Evolutionary conservation across 257 asterid species (phyloP), one percentile per base, ranked within the genome.

Genomic region (Nicotiana obtusifolia): DNA sequence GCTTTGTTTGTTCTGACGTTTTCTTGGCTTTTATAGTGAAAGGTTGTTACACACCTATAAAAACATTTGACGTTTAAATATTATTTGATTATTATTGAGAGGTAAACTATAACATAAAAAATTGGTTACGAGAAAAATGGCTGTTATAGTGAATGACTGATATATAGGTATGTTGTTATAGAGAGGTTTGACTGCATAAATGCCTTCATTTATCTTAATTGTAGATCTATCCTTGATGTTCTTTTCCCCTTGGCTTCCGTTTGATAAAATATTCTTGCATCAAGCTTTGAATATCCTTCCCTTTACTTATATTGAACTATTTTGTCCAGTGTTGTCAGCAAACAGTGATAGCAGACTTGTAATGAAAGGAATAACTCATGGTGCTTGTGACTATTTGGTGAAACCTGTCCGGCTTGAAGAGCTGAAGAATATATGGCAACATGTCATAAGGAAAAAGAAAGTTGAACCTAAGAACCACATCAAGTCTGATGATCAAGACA

Each of bases 361-460:
- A 77, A 87, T 91, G 95, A 91, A 93, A 85, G 97, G 98, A 73
- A 86, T 95, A 24, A 86, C 89, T 17, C 97, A 93, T 14, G 98
- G 98, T 60, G 98, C 98, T 73, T 92, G 98, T 61, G 98, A 95
- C 87, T 95, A 95, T 89, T 84, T 95, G 90, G 93, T 92, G 84
- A 95, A 95, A 62, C 98, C 98, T 22, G 88, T 93, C 75, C 91
- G 97, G 26, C 84, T 89, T 28, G 98, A 93, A 88, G 98, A 93
- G 89, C 86, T 95, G 69, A 85, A 91, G 84, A 93, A 93, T 76
- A 89, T 94, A 84, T 94, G 98, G 98, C 98, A 94, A 76, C 98
- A 94, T 44, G 98, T 94, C 2, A 64, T 95, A 80, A 84, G 98
- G 80, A 92, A 85, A 83, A 93, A 87, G 80, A 92, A 87, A 85